Base-by-base conservation (phyloP, 495 filamentous ascomycete genomes). In the Podospora pseudocomata region DNA sequence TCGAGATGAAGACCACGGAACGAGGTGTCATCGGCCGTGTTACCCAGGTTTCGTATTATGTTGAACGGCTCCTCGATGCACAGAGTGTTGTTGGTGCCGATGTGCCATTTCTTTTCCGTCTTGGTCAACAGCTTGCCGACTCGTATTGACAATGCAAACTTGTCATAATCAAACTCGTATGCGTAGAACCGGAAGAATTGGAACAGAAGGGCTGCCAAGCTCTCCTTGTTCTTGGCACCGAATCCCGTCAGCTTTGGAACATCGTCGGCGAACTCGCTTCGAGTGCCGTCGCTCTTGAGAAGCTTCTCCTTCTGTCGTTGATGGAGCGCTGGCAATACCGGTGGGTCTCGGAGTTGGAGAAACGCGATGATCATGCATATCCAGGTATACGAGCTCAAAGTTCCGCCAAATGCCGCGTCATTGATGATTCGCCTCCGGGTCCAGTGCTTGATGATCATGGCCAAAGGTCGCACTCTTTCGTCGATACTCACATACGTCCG, bases 11-110 rank as follows among this genome's bases (percentile, higher is more conserved):
- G 85, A 2, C 95, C 95, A 62, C 90, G 85, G 74, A 96, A 96
- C 1, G 95, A 95, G 3, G 88, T 93, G 75, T 96, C 94, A 73
- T 99, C 95, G 9, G 95, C 95, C 23, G 95, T 97, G 72, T 98
- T 98, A 0, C 94, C 95, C 62, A 99, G 83, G 77, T 99, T 99
- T n/a, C 96, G 86, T n/a, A 80, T 82, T 30, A 85, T 90, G 72
- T 96, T 99, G 83, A 99, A 99, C 2, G 95, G 96, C 75, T 99
- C 95, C 76, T 99, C 96, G 28, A 98, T 91, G 75, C 95, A 97
- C 59, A 99, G 85, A 59, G 89, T 85, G 73, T 97, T 94, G 73
- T 93, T 91, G 64, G 87, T 80, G 71, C 86, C 81, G 63, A 91
- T 75, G 72, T 90, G 85, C 95, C 95, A 98, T 3, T 86, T 86